Evolutionary conservation across 2,329 filamentous ascomycete genomes (phyloP), one percentile per base, ranked within the genome.

Genomic region (Colletotrichum sp.): DNA sequence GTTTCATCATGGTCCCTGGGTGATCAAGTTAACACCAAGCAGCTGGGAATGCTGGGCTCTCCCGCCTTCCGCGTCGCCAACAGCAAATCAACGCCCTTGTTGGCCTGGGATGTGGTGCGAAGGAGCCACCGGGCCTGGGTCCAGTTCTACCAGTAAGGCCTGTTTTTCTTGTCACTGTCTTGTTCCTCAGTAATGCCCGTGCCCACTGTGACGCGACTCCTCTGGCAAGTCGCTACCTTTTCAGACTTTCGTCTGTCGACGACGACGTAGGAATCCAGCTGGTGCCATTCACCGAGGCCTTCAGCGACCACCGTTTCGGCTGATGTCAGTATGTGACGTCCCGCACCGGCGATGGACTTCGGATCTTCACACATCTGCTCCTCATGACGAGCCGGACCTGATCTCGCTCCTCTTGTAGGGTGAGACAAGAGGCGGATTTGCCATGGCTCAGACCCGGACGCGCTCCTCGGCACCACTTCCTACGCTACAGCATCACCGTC

Each of bases 1-100:
- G 74, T 76, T 76, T 76, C 74, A 76, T 76, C 73, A 76, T 73
- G 34, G 59, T 64, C 44, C 57, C 73, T 64, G 44, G 70, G 34
- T 52, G 69, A 69, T 66, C 44, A 69, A 52, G 32, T 72, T 57
- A 69, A 69, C 57, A 73, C 64, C 73, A 73, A 55, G 44, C 44
- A 60, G 64, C 73, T 73, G 70, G 71, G 32, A 73, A 71, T n/a
- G 44, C 36, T 63, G 71, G 72, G 63, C 68, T 39, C 26, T 59
- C 59, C 44, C 32, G 36, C 64, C 28, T 26, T 52, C 68, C 52
- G 65, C 71, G 52, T 52, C 59, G 59, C 59, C 69, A 72, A 32
- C 60, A 28, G 59, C 55, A 52, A 63, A 76, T 63, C 55, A 28
- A n/a, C 32, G 66, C 9, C 30, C 52, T n/a, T 57, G 49, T 36